These are phyloP conservation scores for Sutorius australiensis DNA, from an alignment of 768 basidiomycete genomes.

Conservation along the genomic window DNA sequence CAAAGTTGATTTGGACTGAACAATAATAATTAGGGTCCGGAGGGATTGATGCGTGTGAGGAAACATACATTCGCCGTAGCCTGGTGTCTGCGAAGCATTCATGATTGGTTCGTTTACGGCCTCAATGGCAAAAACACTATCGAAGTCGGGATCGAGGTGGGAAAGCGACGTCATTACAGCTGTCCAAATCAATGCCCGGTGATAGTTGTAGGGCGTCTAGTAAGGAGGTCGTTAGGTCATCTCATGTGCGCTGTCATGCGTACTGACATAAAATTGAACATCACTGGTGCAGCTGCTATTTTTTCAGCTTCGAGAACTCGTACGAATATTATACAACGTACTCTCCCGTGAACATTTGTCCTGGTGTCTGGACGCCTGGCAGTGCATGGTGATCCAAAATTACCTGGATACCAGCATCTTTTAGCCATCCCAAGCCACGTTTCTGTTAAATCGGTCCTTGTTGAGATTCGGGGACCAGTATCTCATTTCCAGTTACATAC, in stretches of 20 bases:
- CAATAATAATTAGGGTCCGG: neutral
- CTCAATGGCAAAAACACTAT: constrained; percentile 63
- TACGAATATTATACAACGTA: constrained; percentile 25
- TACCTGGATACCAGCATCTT: constrained; percentile 57
- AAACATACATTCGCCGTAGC: constrained; percentile 62
- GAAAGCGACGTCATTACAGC: constrained; percentile 72
- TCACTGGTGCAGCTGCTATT: constrained; percentile 55
- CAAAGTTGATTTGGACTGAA: constrained; percentile 68
- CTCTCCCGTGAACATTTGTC: constrained; percentile 69
- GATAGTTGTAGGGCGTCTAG: constrained; percentile 65
- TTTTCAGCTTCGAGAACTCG: constrained; percentile 1
- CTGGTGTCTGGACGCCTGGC: constrained; percentile 61
- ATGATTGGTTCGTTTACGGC: constrained; percentile 78
- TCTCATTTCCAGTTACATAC: constrained; percentile 35
- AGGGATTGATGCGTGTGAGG: neutral
- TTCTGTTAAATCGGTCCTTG: constrained; percentile 37
- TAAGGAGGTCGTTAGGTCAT: constrained; percentile 1
- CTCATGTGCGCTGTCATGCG: neutral
- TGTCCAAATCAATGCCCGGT: constrained; percentile 77
- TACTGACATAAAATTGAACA: constrained; percentile 69
- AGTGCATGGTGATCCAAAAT: constrained; percentile 71
- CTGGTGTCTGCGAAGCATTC: constrained; percentile 65
- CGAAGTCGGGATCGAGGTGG: constrained; percentile 66
- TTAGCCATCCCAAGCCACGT: constrained; percentile 58
- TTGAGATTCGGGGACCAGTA: neutral